These are phyloP conservation scores for Amanita fuliginea DNA, from an alignment of 768 basidiomycete species.

Conservation along the genomic window DNA sequence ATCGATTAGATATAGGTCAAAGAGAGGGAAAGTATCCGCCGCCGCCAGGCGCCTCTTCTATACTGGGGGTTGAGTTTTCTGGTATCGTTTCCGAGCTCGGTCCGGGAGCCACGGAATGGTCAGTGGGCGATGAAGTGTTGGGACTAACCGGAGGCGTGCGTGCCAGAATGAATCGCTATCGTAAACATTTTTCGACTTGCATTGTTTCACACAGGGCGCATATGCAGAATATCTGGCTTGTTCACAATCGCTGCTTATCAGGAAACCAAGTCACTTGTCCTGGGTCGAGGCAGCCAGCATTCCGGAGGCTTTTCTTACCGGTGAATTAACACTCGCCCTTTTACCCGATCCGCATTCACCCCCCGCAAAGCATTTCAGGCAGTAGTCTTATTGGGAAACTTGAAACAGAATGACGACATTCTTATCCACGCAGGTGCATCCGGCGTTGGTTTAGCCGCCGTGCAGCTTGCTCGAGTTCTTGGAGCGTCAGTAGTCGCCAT, in stretches of 20 bases:
- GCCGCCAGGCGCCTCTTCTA: slow-evolving; percentile 64
- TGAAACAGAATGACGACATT: slow-evolving; percentile 63
- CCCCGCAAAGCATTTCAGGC: slow-evolving; percentile 32
- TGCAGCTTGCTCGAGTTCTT: slow-evolving; percentile 69
- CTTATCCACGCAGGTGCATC: slow-evolving; percentile 88
- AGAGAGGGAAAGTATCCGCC: slow-evolving; percentile 63
- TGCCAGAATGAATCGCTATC: background rate
- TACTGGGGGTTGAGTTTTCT: slow-evolving; percentile 86
- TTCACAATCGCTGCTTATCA: slow-evolving; percentile 52
- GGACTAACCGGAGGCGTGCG: slow-evolving; percentile 76
- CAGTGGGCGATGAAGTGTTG: slow-evolving; percentile 60
- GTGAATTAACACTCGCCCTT: slow-evolving; percentile 22
- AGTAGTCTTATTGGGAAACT: slow-evolving; percentile 49
- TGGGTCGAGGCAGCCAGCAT: slow-evolving; percentile 84
- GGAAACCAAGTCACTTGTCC: slow-evolving; percentile 63
- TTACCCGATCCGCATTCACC: background rate
- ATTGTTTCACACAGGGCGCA: slow-evolving; percentile 49
- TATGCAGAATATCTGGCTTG: slow-evolving; percentile 82
- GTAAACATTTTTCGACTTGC: background rate
- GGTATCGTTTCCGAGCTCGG: slow-evolving; percentile 51
- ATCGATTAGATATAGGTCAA: slow-evolving; percentile 77
- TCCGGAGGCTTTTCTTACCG: slow-evolving; percentile 84
- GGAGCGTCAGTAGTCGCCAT: slow-evolving; percentile 47
- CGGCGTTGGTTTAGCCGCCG: slow-evolving; percentile 82
- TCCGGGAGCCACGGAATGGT: slow-evolving; percentile 38